These are phyloP conservation scores for Phaseolus lunatus DNA, from an alignment of 306 rosid genomes.

Conservation along the genomic window DNA sequence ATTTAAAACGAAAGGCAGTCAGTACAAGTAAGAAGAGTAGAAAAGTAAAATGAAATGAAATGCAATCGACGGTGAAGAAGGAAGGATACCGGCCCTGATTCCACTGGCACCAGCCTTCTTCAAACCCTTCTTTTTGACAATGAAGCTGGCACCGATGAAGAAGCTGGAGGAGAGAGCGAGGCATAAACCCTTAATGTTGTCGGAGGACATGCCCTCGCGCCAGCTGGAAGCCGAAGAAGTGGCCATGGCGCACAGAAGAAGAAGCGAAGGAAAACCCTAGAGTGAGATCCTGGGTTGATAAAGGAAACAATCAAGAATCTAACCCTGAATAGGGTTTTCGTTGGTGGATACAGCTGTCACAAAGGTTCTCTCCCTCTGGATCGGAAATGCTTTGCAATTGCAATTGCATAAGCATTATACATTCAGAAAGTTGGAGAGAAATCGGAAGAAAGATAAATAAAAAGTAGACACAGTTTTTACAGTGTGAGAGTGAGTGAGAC, in stretches of 20 bases:
- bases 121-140: constrained; percentile 89
- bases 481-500: constrained; percentile 39
- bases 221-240: constrained; percentile 53
- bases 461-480: constrained; percentile 10
- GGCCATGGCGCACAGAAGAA: constrained; percentile 38
- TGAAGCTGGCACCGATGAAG: constrained; percentile 90
- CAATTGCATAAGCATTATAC: constrained; percentile 22
- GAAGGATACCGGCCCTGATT: constrained; percentile 73
- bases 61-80: constrained; percentile 9
- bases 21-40: background rate
- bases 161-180: constrained; percentile 88
- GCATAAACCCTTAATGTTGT: constrained; percentile 73
- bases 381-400: constrained; percentile 37
- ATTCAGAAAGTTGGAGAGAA: background rate
- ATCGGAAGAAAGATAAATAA: background rate
- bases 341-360: constrained; percentile 52
- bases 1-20: constrained; percentile 11
- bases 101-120: constrained; percentile 95
- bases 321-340: too few species aligned
- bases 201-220: constrained; percentile 89
- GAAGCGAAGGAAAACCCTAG: constrained; percentile 46
- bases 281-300: background rate
- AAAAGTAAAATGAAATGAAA: background rate
- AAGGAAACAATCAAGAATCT: background rate
- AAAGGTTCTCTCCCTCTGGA: constrained; percentile 29